Conservation (phyloP, 208 protist genomes). For the Leishmania major region DNA sequence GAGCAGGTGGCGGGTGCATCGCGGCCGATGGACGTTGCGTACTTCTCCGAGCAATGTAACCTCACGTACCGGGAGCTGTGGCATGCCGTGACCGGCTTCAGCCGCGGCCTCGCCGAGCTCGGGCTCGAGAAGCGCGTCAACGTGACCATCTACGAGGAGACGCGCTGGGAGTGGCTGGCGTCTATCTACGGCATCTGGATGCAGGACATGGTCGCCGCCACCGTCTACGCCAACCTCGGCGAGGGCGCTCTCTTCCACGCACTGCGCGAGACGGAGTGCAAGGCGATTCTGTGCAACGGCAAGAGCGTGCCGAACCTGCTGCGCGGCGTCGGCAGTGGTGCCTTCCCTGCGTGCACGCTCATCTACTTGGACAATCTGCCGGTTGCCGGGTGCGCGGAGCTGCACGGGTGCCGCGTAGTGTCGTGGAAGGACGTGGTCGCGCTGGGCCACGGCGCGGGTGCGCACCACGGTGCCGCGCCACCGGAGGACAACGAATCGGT, state of each 20-base stretch:
- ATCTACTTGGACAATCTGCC: slow-evolving; percentile 69
- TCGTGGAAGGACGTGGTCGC: slow-evolving; percentile 62
- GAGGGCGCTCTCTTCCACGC: slow-evolving; percentile 72
- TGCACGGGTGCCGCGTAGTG: slow-evolving; percentile 31
- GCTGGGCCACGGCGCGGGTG: slow-evolving; percentile 25
- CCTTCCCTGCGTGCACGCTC: slow-evolving; percentile 44
- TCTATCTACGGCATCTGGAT: slow-evolving; percentile 73
- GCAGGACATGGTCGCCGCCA: slow-evolving; percentile 64
- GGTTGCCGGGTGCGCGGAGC: neutral
- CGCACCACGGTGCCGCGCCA: slow-evolving; percentile 7
- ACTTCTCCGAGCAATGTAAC: slow-evolving; percentile 38
- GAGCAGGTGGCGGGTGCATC: slow-evolving; percentile 18
- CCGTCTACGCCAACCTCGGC: slow-evolving; percentile 86
- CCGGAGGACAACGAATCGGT: slow-evolving; percentile 35
- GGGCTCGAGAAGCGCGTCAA: slow-evolving; percentile 36
- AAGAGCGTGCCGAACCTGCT: slow-evolving; percentile 56
- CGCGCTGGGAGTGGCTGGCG: slow-evolving; percentile 83
- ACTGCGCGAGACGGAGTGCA: slow-evolving; percentile 55
- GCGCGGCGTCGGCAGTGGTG: slow-evolving; percentile 28
- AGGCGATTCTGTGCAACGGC: slow-evolving; percentile 70
- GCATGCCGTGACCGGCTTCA: slow-evolving; percentile 44
- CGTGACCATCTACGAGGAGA: slow-evolving; percentile 82
- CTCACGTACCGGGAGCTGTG: slow-evolving; percentile 50
- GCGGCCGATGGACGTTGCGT: slow-evolving; percentile 41
- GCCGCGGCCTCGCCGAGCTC: slow-evolving; percentile 55